Base-by-base conservation (phyloP, 108 stramenopile genomes). In the Skeletonema potamos region DNA sequence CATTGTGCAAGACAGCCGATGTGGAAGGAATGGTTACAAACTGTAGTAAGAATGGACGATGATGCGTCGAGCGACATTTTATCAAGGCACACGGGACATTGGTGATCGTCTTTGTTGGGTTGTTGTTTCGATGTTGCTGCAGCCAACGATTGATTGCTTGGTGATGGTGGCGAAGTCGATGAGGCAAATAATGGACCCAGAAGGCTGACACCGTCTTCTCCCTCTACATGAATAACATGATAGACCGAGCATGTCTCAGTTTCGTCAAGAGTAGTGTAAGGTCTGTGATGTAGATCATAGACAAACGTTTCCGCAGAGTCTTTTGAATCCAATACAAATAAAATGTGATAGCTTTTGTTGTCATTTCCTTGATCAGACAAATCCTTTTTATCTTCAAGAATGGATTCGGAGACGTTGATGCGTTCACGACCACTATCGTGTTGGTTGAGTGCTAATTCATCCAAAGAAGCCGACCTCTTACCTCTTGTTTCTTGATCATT, bases 11-110 rank as follows among this genome's bases (percentile, higher is more conserved):
- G 68, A 60, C 97, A 98, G 48, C 91, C 87, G 36, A 92, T 80
- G 74, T 98, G 97, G 65, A 98, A 98, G 10, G 89, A 88, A 80
- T 98, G 97, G 70, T 98, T 98, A 72, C 97, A 97, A 58, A 94
- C 94, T 7, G 97, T 97, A 6, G 96, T 96, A 13, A 97, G 73
- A 43, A 96, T 86, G 2, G 84, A 75, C 0, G 74, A 58, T 54
- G 78, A 56, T 79, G 66, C 54, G 44, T 68, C 54, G 3, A 57
- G 7, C 15, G 83, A 63, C 89, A 97, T 81, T 63, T 82, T 88
- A 44, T 97, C 96, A 55, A 97, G 66, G 77, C 96, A 97, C 13
- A 97, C 94, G 10, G 93, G 90, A 79, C 96, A 97, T 62, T 90
- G 84, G 27, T 82, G 84, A 54, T 81, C 76, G 26, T 77, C 81